Evolutionary conservation across 164 flowering plant species (phyloP).

Genomic region (Chloranthus sessilifolius): DNA sequence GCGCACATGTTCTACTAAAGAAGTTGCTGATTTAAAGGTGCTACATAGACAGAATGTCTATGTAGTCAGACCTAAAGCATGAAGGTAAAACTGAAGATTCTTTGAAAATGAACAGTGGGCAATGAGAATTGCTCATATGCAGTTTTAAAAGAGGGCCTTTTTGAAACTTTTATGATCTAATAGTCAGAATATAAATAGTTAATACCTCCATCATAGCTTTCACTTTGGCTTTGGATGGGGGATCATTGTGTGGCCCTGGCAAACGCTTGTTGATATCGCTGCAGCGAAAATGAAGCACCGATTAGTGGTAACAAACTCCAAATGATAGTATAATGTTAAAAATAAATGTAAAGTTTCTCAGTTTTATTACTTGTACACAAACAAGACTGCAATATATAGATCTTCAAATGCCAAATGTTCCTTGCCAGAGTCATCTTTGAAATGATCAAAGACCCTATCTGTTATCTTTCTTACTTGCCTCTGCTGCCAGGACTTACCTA

Average conservation of each 20-base stretch:
- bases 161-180: too few species aligned
- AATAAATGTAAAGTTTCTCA: neutral
- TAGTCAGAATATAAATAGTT: neutral
- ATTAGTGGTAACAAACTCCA: neutral
- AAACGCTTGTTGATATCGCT: conserved; percentile 87
- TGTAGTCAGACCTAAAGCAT: too few species aligned
- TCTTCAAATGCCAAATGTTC: conserved; percentile 71
- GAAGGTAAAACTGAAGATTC: too few species aligned
- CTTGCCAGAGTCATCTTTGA: conserved; percentile 46
- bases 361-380: conserved; percentile 71
- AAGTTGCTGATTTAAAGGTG: too few species aligned
- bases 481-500: conserved; percentile 81
- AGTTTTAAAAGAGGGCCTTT: too few species aligned
- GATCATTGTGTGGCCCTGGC: conserved; percentile 94
- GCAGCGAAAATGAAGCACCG: conserved; percentile 10
- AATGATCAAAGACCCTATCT: conserved; percentile 58
- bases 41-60: too few species aligned
- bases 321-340: neutral
- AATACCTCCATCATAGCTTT: conserved; percentile 60
- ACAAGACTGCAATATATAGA: conserved; percentile 82
- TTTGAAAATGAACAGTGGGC: too few species aligned
- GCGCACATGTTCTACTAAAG: too few species aligned
- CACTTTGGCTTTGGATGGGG: conserved; percentile 67
- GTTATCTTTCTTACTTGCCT: conserved; percentile 59
- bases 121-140: too few species aligned